phyloP scores from a whole-genome alignment of 345 rosid species.

The Erysimum cheiranthoides region DNA sequence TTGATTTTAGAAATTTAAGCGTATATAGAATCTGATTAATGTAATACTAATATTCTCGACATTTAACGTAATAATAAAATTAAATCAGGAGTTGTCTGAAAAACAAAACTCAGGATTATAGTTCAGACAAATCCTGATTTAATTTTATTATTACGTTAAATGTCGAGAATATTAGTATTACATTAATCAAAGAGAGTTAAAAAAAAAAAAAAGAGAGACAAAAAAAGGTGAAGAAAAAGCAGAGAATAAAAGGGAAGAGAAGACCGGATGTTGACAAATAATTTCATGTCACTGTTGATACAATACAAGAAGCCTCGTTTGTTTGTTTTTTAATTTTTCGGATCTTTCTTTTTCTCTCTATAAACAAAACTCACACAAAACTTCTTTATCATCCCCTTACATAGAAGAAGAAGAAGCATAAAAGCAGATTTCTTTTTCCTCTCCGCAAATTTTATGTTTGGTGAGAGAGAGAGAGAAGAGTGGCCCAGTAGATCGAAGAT shows the following conservation, averaged over 20 bases:
- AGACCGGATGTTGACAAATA: conserved; percentile 98
- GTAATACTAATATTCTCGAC: background rate
- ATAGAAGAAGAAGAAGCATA: conserved; percentile 32
- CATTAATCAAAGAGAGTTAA: background rate
- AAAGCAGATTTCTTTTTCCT: conserved; percentile 41
- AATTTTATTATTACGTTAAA: too few relatives aligned
- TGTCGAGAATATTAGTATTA: background rate
- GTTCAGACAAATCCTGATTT: background rate
- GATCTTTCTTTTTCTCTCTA: conserved; percentile 46
- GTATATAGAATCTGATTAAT: too few relatives aligned
- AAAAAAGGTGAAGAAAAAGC: conserved; percentile 36
- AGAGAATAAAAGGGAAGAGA: conserved; percentile 88
- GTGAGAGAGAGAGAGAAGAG: conserved; percentile 48
- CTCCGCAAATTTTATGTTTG: conserved; percentile 17
- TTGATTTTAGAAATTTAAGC: too few relatives aligned
- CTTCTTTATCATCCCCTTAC: conserved; percentile 35
- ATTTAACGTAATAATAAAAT: too few relatives aligned
- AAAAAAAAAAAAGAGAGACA: background rate
- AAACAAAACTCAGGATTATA: background rate
- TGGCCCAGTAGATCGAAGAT: conserved; percentile 95
- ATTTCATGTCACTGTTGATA: conserved; percentile 90
- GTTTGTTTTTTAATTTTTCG: conserved; percentile 61
- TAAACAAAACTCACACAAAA: conserved; percentile 14
- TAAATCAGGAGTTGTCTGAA: background rate
- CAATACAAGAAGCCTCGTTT: conserved; percentile 66